Base-by-base conservation (phyloP, 805 yeast genomes). In the Clavispora carvajalis region DNA sequence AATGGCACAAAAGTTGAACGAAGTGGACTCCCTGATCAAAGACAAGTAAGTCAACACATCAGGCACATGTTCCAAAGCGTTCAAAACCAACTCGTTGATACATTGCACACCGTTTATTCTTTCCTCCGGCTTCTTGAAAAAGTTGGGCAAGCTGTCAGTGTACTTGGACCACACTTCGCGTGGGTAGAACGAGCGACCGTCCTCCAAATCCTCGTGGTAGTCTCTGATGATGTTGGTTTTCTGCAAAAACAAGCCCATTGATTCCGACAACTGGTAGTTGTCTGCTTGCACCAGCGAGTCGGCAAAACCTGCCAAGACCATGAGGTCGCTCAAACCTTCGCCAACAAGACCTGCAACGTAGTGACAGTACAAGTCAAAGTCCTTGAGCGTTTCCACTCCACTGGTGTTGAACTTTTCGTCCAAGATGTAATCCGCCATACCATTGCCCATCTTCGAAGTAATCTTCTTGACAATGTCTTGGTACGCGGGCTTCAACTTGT, bases 291-390 rank as follows among this genome's bases (percentile, higher is more conserved):
- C 69, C 18, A 51, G 53, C 1, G 68, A 59, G 41, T 79, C 76
- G 29, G 85, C 85, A 57, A 86, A 88, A 12, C 71, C 60, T 21
- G 96, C 95, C 33, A 79, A 71, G 15, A 85, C 82, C 53, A 88
- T 78, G 62, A 93, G 70, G 47, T 84, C 77, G 9, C 98, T 89
- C 51, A 89, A 71, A 3, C 99, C 99, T 57, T 89, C 96, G 42
- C 99, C 99, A 30, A 93, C 98, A 39, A 93, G 72, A 2, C 99
- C 99, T 1, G 99, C 99, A 44, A 93, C 99, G 57, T 90, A 87
- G 65, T 90, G 90, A 65, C 99, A 93, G 69, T 93, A 93, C 46
- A 83, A 71, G 59, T 93, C 90, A 59, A 85, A 93, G 57, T 89
- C 98, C 45, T 75, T 70, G 34, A 85, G 60, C 1, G 96, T 87